Base-by-base conservation (phyloP, 441 rosid genomes). In the Syzygium malaccense region DNA sequence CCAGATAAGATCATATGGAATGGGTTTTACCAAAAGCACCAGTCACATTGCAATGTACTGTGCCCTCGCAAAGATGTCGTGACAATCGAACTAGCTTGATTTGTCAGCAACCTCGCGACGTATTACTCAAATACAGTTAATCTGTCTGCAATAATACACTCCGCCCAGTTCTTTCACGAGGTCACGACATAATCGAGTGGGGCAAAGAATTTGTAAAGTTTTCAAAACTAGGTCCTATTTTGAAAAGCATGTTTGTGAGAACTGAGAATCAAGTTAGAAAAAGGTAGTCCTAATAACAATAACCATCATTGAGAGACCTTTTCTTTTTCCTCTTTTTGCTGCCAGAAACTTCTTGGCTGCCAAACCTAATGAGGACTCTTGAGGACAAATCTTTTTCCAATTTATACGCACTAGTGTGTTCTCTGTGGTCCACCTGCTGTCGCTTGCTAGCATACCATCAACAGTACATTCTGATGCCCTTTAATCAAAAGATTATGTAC, bases 81-180 rank as follows among this genome's bases (percentile, higher is more conserved):
- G 48, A 87, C 90, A 88, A 90, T 84, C 62, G 60, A 86, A 89
- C 87, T 90, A 90, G 92, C 94, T 91, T 92, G 66, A 92, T 91
- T 93, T 94, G 92, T 90, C 94, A 92, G 91, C 93, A 91, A 92
- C 91, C 91, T 91, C 91, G 56, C 88, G 90, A 90, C 93, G 89
- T 89, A 78, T 90, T 89, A 86, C 90, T 89, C 93, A 68, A 91
- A 88, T 83, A 71, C 92, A 90, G 91, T 93, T 91, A 86, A 91
- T 88, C 86, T 90, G 91, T 90, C 91, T 88, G 88, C 96, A 95
- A 94, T 95, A 93, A 93, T 93, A 32, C 95, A 93, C 87, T 89
- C 87, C n/a, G 79, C 84, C 86, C 49, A 89, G 87, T 92, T 91
- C 92, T 89, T 88, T 90, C 89, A 54, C 89, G 87, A 88, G 93